These are phyloP conservation scores for Cladophialophora immunda DNA, from an alignment of 2,329 filamentous ascomycete species.

Conservation along the genomic window DNA sequence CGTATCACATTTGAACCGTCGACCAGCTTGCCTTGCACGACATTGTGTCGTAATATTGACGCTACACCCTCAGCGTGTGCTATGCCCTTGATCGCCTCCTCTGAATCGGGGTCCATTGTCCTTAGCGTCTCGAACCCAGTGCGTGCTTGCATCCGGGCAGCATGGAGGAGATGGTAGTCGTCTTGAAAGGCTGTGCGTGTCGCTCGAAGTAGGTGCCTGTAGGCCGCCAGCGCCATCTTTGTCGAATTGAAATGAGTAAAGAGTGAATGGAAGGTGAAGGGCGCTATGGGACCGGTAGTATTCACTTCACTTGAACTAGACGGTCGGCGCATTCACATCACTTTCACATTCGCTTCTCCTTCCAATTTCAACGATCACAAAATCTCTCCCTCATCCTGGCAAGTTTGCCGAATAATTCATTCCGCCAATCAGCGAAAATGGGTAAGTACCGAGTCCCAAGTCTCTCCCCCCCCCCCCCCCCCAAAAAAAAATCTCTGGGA, in stretches of 20 bases:
- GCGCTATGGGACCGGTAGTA: neutral
- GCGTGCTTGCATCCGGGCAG: slow-evolving; percentile 77
- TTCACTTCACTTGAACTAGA: neutral
- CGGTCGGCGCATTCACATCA: neutral
- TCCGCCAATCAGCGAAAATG: neutral
- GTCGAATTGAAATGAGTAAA: neutral
- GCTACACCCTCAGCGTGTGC: slow-evolving; percentile 84
- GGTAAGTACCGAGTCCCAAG: neutral
- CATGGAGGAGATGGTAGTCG: slow-evolving; percentile 72
- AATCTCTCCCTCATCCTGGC: neutral
- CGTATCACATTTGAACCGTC: slow-evolving; percentile 47
- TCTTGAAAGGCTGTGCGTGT: slow-evolving; percentile 84
- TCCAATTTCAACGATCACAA: neutral
- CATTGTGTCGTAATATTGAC: slow-evolving; percentile 78
- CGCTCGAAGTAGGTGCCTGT: slow-evolving; percentile 82
- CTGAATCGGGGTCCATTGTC: slow-evolving; percentile 64
- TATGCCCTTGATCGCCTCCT: slow-evolving; percentile 71
- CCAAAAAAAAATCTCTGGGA: neutral
- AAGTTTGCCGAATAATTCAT: neutral
- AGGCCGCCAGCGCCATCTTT: slow-evolving; percentile 74
- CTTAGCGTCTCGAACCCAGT: slow-evolving; percentile 75
- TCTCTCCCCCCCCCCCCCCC: too few relatives aligned
- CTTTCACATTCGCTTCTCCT: slow-evolving; percentile 1
- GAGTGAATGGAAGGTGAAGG: neutral
- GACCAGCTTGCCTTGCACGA: slow-evolving; percentile 79